Conservation (phyloP, 352 stramenopile species). For the Globisporangium apiculatum region DNA sequence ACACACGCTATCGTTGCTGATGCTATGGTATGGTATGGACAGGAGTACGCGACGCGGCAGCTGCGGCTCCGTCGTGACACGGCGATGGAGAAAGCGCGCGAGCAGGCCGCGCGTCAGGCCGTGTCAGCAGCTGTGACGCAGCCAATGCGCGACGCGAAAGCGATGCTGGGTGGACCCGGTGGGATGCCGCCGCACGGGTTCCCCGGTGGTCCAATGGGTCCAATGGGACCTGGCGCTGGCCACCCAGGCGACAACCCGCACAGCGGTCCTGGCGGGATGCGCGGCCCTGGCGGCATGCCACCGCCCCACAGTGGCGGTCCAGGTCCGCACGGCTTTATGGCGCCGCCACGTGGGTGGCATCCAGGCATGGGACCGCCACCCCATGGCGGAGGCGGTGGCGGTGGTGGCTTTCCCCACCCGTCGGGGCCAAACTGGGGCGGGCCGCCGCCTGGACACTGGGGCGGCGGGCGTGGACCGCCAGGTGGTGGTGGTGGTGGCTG, state of each 20-base stretch:
- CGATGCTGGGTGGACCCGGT: conserved; percentile 10
- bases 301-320: conserved; percentile 1
- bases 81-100: conserved; percentile 65
- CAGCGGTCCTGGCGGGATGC: conserved; percentile 1
- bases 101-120: conserved; percentile 71
- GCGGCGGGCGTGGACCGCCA: conserved; percentile 26
- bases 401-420: conserved; percentile 16
- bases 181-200: conserved; percentile 21
- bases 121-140: conserved; percentile 51
- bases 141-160: conserved; percentile 17
- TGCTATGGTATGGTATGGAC: conserved; percentile 4
- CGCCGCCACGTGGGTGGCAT: conserved; percentile 56
- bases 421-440: conserved; percentile 25
- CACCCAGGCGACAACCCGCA: background rate
- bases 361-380: conserved; percentile 56
- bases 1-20: too few relatives aligned
- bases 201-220: background rate
- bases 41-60: conserved; percentile 80
- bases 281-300: conserved; percentile 3
- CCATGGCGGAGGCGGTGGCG: conserved; percentile 10
- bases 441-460: conserved; percentile 39
- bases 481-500: conserved; percentile 31
- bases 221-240: conserved; percentile 9
- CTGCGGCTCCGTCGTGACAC: conserved; percentile 60
- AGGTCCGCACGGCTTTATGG: conserved; percentile 43